Percentiles rank a stretch among this genome's conserved stretches.
Evolutionary conservation across 2,329 filamentous ascomycete genomes (phyloP).

Genomic region (Beauveria varroae): DNA sequence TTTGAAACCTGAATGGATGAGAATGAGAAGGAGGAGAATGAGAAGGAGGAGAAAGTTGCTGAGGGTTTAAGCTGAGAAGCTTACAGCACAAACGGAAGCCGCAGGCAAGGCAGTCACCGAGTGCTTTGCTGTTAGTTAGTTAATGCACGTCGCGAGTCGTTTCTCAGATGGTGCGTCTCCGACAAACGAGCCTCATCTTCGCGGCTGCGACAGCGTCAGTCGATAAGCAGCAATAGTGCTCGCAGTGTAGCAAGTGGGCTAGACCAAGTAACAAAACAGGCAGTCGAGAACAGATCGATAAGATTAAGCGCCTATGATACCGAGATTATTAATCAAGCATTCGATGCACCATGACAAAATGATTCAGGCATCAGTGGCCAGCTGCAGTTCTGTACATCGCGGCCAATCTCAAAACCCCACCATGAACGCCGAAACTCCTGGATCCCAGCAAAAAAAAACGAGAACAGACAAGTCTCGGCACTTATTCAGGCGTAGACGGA

Average conservation of each 20-base stretch:
- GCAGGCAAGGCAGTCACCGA: background rate
- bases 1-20: too few relatives aligned
- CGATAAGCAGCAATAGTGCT: background rate
- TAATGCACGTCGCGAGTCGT: background rate
- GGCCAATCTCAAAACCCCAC: background rate
- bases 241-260: background rate
- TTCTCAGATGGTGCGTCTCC: background rate
- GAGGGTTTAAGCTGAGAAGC: too few relatives aligned
- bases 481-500: slow-evolving; percentile 29
- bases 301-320: too few relatives aligned
- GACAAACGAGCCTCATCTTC: background rate
- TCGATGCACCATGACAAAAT: too few relatives aligned
- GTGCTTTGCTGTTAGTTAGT: background rate
- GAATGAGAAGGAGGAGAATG: too few relatives aligned
- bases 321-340: too few relatives aligned
- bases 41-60: background rate
- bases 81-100: too few relatives aligned
- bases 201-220: background rate
- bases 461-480: background rate
- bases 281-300: too few relatives aligned
- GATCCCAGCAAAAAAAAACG: background rate
- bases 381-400: too few relatives aligned
- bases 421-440: background rate
- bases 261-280: background rate
- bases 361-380: too few relatives aligned